phyloP scores from a whole-genome alignment of 2,329 filamentous ascomycete genomes.

The Beauveria sp. region DNA sequence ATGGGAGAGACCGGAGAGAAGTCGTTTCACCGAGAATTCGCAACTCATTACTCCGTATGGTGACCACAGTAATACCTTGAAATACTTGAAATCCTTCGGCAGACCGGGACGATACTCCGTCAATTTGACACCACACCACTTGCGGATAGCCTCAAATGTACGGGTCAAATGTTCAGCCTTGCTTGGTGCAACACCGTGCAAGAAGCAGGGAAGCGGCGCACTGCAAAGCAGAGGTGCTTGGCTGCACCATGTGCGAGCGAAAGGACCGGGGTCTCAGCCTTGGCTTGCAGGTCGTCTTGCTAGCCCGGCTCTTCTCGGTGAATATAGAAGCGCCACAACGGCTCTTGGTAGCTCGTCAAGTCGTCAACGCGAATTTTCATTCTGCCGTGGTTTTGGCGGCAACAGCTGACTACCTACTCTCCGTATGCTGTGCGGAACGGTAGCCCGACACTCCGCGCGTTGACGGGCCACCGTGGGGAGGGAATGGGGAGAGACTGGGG shows the following conservation, averaged over 20 bases:
- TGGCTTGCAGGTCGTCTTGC: neutral
- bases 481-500: neutral
- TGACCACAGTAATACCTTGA: neutral
- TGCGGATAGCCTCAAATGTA: too few species aligned
- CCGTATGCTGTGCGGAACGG: neutral
- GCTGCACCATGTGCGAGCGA: neutral
- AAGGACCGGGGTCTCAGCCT: neutral
- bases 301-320: neutral
- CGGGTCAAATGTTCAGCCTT: neutral
- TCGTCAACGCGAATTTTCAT: neutral
- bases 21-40: neutral
- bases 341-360: neutral
- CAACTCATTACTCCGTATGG: neutral
- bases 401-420: neutral
- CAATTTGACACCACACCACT: neutral
- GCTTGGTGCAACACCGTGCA: too few species aligned
- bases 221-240: neutral
- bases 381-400: neutral
- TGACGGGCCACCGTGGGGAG: neutral
- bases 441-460: slow-evolving; percentile 6
- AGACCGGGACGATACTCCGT: slow-evolving; percentile 4
- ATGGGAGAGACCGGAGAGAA: neutral
- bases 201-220: neutral
- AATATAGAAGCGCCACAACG: neutral
- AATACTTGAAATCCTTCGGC: neutral